A percentile compares a stretch with the other conserved stretches of the same genome.
phyloP scores from a whole-genome alignment of 1,284 basidiomycete species.

The Ganoderma boninense region DNA sequence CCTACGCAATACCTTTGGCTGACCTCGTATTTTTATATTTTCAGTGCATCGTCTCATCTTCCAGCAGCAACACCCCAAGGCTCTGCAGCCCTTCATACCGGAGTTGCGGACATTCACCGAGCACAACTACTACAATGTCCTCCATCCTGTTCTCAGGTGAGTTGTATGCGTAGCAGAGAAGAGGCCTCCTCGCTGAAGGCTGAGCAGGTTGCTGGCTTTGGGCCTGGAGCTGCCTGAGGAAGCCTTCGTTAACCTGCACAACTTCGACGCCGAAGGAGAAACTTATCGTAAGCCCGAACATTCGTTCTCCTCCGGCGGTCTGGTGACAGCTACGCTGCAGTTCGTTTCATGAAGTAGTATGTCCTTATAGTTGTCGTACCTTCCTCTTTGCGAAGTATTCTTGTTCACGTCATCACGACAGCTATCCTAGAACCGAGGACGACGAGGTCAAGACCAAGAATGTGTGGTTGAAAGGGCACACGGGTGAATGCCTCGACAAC shows the following conservation, averaged over 20 bases:
- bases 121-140: constrained; percentile 40
- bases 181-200: neutral
- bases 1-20: no score
- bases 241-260: constrained; percentile 47
- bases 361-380: constrained; percentile 9
- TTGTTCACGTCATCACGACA: constrained; percentile 15
- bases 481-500: constrained; percentile 45
- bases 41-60: constrained; percentile 47
- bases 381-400: no score
- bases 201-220: constrained; percentile 35
- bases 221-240: constrained; percentile 43
- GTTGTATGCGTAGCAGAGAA: neutral
- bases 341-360: constrained; percentile 48
- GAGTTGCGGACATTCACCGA: constrained; percentile 46
- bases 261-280: constrained; percentile 39
- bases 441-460: constrained; percentile 62
- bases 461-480: constrained; percentile 70
- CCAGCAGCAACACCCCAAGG: constrained; percentile 39
- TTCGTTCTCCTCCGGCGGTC: no score
- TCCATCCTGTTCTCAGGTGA: constrained; percentile 43
- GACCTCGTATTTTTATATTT: no score
- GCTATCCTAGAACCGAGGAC: constrained; percentile 48
- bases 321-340: constrained; percentile 19
- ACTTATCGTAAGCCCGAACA: constrained; percentile 40
- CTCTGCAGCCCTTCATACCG: constrained; percentile 47